These are phyloP conservation scores for Davidsoniella australis DNA, from an alignment of 2,329 filamentous ascomycete species.

Conservation along the genomic window DNA sequence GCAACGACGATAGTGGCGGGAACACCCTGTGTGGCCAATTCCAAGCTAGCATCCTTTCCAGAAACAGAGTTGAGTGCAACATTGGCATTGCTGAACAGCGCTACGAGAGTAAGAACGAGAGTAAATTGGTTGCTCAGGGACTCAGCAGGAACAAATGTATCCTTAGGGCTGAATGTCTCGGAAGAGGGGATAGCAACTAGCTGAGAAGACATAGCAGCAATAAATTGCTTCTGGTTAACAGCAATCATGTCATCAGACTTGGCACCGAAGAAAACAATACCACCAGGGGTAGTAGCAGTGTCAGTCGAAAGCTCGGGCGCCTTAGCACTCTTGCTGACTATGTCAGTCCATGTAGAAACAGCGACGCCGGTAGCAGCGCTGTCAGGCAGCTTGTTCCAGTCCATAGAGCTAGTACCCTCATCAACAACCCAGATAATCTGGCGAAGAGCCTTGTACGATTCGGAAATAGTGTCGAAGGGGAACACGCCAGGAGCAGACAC, in stretches of 20 bases:
- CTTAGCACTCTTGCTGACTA: conserved; percentile 53
- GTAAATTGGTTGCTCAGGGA: conserved; percentile 65
- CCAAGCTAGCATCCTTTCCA: conserved; percentile 52
- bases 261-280: conserved; percentile 53
- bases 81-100: conserved; percentile 70
- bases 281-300: conserved; percentile 32
- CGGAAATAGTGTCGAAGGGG: conserved; percentile 56
- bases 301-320: conserved; percentile 50
- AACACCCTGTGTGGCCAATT: conserved; percentile 53
- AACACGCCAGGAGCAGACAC: conserved; percentile 77
- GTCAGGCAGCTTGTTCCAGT: conserved; percentile 80
- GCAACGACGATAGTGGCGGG: conserved; percentile 71
- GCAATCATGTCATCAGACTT: conserved; percentile 52
- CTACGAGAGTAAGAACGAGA: conserved; percentile 61
- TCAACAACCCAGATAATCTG: conserved; percentile 88
- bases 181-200: conserved; percentile 56
- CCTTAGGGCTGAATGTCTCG: conserved; percentile 55
- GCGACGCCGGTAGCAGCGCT: conserved; percentile 58
- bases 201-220: conserved; percentile 68
- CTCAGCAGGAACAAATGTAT: conserved; percentile 74
- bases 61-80: conserved; percentile 81
- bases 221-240: conserved; percentile 70
- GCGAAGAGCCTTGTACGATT: conserved; percentile 51
- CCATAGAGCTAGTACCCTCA: conserved; percentile 76
- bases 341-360: conserved; percentile 84